phyloP scores from a whole-genome alignment of 1,139 yeast species.

The Debaryomyces udenii region DNA sequence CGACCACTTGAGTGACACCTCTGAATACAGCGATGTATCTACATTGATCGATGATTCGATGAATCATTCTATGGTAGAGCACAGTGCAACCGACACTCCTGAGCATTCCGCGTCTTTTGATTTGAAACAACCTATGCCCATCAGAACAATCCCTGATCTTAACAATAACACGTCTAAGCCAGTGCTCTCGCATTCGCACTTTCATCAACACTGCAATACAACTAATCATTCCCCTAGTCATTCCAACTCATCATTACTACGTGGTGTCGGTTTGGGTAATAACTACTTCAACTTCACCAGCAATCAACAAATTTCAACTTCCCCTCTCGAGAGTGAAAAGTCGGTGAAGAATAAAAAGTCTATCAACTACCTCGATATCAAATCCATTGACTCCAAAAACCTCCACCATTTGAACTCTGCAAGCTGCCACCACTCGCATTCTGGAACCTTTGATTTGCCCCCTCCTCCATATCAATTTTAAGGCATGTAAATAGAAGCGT shows the following conservation, averaged over 20 bases:
- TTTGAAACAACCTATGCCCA: slow-evolving; percentile 30
- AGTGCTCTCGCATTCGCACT: slow-evolving; percentile 21
- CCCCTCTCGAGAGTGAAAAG: slow-evolving; percentile 23
- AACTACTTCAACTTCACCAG: slow-evolving; percentile 36
- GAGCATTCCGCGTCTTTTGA: slow-evolving; percentile 4
- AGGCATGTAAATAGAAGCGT: slow-evolving; percentile 4
- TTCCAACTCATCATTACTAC: slow-evolving; percentile 21
- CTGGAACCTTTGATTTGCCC: slow-evolving; percentile 10
- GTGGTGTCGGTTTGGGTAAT: slow-evolving; percentile 43
- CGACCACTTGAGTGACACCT: slow-evolving; percentile 8
- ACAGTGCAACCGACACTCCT: slow-evolving; percentile 3
- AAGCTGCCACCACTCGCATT: slow-evolving; percentile 3
- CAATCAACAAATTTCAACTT: slow-evolving; percentile 25
- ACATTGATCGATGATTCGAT: slow-evolving; percentile 17
- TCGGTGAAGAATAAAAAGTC: slow-evolving; percentile 26
- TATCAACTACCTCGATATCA: slow-evolving; percentile 38
- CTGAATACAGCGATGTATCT: slow-evolving; percentile 13
- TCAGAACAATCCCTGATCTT: slow-evolving; percentile 22
- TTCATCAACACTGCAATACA: slow-evolving; percentile 16
- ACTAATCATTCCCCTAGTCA: slow-evolving; percentile 18
- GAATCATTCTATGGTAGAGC: slow-evolving; percentile 4
- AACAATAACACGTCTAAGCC: slow-evolving; percentile 15
- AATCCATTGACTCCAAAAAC: slow-evolving; percentile 19
- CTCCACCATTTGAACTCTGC: background rate
- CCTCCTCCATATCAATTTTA: slow-evolving; percentile 17